A percentile compares a stretch with the other conserved stretches of the same genome.
Conservation (phyloP, 2,329 filamentous ascomycete species). For the Pseudogymnoascus sp. region DNA sequence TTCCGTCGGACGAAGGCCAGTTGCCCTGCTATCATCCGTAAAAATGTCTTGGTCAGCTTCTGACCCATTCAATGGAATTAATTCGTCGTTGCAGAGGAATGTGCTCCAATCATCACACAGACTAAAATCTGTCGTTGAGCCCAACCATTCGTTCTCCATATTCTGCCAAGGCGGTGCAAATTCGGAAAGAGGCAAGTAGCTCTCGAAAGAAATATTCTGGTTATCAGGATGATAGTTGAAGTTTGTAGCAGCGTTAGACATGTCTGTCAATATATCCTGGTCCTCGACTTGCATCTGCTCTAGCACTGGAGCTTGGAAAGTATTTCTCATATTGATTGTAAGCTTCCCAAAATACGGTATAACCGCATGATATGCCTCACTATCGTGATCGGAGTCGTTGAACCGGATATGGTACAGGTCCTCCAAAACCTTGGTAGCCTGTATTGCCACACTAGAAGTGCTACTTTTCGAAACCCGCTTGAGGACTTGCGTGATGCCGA, state of each 20-base stretch:
- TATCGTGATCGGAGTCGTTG: conserved; percentile 21
- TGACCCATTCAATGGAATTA: background rate
- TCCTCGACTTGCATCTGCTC: background rate
- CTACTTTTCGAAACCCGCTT: conserved; percentile 27
- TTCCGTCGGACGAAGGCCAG: background rate
- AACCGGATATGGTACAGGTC: conserved; percentile 23
- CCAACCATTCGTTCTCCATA: background rate
- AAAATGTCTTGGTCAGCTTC: background rate
- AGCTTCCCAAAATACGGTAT: conserved; percentile 39
- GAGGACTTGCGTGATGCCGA: conserved; percentile 28
- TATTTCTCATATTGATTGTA: background rate
- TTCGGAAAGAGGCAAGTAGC: background rate
- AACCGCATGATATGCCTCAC: conserved; percentile 32
- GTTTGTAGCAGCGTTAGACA: background rate
- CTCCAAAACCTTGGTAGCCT: conserved; percentile 35
- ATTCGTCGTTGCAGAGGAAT: background rate
- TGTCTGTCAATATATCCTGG: background rate
- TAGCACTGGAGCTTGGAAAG: background rate
- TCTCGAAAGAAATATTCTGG: conserved; percentile 3
- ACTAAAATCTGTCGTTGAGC: background rate
- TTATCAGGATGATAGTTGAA: background rate
- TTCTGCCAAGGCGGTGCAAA: background rate
- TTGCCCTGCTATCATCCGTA: background rate
- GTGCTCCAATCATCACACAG: conserved; percentile 2
- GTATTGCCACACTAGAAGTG: conserved; percentile 36